A percentile compares a stretch with the other conserved stretches of the same genome.
Conservation (phyloP, 768 basidiomycete species). For the Tephrocybe sp. region DNA sequence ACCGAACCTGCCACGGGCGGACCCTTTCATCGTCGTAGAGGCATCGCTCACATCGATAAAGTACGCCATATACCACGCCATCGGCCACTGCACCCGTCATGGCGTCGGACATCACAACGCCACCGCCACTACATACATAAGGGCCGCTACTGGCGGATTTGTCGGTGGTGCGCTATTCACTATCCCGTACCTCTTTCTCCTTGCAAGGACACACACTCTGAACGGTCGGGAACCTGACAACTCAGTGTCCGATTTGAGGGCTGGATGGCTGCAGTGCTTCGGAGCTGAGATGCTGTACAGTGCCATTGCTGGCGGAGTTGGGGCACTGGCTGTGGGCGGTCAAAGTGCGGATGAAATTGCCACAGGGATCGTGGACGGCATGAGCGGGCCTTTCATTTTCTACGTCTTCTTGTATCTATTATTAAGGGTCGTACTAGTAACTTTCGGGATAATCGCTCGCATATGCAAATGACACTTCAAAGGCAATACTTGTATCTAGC, state of each 20-base stretch:
- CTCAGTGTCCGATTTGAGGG: too few relatives aligned
- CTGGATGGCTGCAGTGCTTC: slow-evolving; percentile 1
- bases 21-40: slow-evolving; percentile 17
- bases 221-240: too few relatives aligned
- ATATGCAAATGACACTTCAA: too few relatives aligned
- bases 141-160: slow-evolving; percentile 11
- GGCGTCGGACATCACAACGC: not conserved
- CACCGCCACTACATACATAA: slow-evolving; percentile 2
- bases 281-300: slow-evolving; percentile 6
- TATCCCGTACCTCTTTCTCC: slow-evolving; percentile 16
- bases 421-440: too few relatives aligned
- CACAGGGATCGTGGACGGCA: not conserved
- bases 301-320: too few relatives aligned
- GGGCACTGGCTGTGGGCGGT: too few relatives aligned
- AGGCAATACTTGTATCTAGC: too few relatives aligned
- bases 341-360: too few relatives aligned
- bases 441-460: too few relatives aligned
- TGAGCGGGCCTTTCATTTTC: too few relatives aligned
- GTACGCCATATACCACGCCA: slow-evolving; percentile 19
- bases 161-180: slow-evolving; percentile 20
- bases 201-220: not conserved
- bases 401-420: too few relatives aligned
- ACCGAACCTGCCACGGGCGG: not conserved
- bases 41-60: slow-evolving; percentile 20
- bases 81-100: slow-evolving; percentile 8